Evolutionary conservation across 495 filamentous ascomycete genomes (phyloP).

Genomic region (Penicillium desertorum): DNA sequence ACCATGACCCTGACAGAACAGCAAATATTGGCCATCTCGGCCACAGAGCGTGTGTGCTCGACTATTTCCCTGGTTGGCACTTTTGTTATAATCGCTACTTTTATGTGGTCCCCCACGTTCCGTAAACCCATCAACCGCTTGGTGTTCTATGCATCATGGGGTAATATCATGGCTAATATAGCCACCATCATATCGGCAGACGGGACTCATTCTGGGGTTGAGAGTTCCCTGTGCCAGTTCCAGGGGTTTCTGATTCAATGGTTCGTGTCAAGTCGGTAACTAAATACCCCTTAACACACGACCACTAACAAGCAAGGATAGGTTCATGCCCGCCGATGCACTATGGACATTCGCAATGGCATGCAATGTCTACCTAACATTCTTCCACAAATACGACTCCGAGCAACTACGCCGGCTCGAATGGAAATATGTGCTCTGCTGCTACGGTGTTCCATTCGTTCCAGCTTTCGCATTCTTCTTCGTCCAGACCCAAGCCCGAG

Average conservation of each 20-base stretch:
- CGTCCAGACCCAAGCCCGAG: conserved; percentile 47
- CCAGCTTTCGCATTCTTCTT: conserved; percentile 69
- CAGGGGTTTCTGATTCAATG: conserved; percentile 76
- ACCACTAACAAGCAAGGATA: conserved; percentile 31
- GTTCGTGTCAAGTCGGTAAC: conserved; percentile 42
- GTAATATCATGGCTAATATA: conserved; percentile 78
- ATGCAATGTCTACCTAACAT: conserved; percentile 82
- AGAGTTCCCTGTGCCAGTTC: conserved; percentile 64
- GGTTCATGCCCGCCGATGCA: conserved; percentile 75
- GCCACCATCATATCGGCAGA: conserved; percentile 70
- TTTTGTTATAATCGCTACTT: conserved; percentile 72
- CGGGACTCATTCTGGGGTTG: conserved; percentile 44
- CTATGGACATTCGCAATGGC: conserved; percentile 85
- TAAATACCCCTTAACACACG: neutral
- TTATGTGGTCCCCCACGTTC: conserved; percentile 46
- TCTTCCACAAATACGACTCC: conserved; percentile 74
- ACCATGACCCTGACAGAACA: conserved; percentile 25
- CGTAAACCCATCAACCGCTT: conserved; percentile 87
- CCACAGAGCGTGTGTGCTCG: conserved; percentile 67
- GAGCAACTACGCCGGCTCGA: conserved; percentile 67
- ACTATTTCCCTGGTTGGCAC: conserved; percentile 71
- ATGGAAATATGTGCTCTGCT: conserved; percentile 65
- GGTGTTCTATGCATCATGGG: conserved; percentile 81
- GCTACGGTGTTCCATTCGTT: conserved; percentile 75
- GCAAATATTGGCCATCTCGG: conserved; percentile 48